Percentiles rank a stretch among this genome's conserved stretches.
Conservation (phyloP, 75 land plant species). For the Larix kaempferi region DNA sequence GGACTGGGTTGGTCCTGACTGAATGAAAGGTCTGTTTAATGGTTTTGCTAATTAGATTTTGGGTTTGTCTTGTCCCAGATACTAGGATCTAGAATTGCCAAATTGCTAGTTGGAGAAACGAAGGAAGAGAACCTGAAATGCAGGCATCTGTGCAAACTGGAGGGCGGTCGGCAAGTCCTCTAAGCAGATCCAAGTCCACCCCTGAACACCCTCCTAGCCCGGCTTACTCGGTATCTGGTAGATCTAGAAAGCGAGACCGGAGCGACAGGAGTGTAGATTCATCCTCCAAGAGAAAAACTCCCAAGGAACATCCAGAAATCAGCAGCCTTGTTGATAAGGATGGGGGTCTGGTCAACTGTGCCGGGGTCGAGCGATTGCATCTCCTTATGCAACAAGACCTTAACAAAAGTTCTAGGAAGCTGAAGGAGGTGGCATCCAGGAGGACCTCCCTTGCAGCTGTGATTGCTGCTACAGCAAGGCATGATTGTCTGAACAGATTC, state of each 20-base stretch:
- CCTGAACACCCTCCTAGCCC: constrained; percentile 8
- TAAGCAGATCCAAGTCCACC: background rate
- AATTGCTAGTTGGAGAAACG: background rate
- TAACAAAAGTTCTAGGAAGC: constrained; percentile 27
- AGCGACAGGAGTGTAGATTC: constrained; percentile 1
- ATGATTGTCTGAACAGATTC: constrained; percentile 36
- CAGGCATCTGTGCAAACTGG: constrained; percentile 8
- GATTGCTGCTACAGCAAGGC: constrained; percentile 36
- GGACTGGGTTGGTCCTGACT: too few species aligned
- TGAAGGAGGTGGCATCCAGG: constrained; percentile 25
- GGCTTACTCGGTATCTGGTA: constrained; percentile 4
- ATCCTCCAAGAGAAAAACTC: background rate
- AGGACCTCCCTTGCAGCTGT: constrained; percentile 34
- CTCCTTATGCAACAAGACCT: constrained; percentile 43
- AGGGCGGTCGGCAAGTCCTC: constrained; percentile 5
- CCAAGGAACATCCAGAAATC: constrained; percentile 14
- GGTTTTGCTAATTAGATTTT: background rate
- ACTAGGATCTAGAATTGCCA: background rate
- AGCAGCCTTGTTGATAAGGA: constrained; percentile 33
- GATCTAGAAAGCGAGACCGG: constrained; percentile 6
- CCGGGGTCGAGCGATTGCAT: constrained; percentile 33
- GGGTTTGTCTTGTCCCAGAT: background rate
- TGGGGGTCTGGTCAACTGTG: constrained; percentile 35
- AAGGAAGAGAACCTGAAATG: constrained; percentile 6
- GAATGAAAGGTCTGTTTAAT: background rate